phyloP scores from a whole-genome alignment of 1,284 basidiomycete species.

The Apiotrichum sp. region DNA sequence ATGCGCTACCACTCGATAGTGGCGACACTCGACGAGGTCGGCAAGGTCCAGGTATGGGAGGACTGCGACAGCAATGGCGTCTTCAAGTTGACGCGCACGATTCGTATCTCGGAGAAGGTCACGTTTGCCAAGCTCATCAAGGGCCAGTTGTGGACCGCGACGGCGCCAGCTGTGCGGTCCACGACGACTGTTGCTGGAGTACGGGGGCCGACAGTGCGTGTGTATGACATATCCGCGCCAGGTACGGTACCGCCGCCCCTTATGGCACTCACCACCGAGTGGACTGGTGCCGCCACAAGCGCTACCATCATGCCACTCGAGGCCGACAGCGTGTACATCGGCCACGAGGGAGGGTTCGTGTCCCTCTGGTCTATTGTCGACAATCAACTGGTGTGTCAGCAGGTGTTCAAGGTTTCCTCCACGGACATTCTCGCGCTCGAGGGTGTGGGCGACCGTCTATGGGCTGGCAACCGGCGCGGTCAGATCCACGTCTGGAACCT shows the following conservation, averaged over 20 bases:
- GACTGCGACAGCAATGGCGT: conserved; percentile 13
- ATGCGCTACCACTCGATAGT: conserved; percentile 63
- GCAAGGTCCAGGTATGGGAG: conserved; percentile 69
- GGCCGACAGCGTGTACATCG: conserved; percentile 69
- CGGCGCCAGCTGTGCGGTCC: conserved; percentile 42
- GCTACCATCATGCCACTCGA: conserved; percentile 69
- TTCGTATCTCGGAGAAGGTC: conserved; percentile 71
- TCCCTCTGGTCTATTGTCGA: conserved; percentile 59
- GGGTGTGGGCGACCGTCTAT: conserved; percentile 72
- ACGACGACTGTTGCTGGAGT: conserved; percentile 47
- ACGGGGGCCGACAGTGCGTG: conserved; percentile 64
- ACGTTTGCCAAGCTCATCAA: conserved; percentile 68
- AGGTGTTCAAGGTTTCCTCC: conserved; percentile 61
- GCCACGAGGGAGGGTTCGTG: conserved; percentile 85
- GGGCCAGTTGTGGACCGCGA: conserved; percentile 69
- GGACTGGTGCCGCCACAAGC: conserved; percentile 67
- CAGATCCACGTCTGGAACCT: conserved; percentile 79
- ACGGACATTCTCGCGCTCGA: conserved; percentile 72
- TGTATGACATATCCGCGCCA: conserved; percentile 61
- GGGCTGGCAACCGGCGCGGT: conserved; percentile 78
- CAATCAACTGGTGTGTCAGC: conserved; percentile 28
- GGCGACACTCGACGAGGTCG: conserved; percentile 72
- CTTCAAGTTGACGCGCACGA: conserved; percentile 52
- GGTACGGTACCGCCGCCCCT: conserved; percentile 38
- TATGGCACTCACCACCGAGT: conserved; percentile 52